phyloP scores from a whole-genome alignment of 208 protist genomes.

The Angomonas ambiguus region DNA sequence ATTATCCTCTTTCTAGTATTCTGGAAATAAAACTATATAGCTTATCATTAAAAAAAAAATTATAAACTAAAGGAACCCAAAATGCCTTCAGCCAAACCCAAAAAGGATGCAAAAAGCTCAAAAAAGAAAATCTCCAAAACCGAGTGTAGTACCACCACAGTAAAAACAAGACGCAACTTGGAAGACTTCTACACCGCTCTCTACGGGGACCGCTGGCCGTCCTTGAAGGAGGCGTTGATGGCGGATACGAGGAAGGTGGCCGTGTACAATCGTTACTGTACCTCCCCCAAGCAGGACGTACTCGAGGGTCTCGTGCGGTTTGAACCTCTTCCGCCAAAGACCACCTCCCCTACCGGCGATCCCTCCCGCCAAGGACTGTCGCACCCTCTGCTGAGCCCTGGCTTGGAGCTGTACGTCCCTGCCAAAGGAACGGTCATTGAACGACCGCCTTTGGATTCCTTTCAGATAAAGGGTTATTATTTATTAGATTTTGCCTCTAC shows the following conservation, averaged over 20 bases:
- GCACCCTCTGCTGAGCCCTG: neutral
- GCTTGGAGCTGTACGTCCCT: neutral
- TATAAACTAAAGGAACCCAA: neutral
- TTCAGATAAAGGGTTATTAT: constrained; percentile 70
- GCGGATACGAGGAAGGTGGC: constrained; percentile 42
- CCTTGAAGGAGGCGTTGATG: constrained; percentile 45
- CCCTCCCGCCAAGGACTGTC: no score
- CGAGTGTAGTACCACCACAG: neutral
- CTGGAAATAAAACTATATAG: neutral
- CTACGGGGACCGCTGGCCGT: constrained; percentile 75
- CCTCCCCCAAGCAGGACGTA: constrained; percentile 60
- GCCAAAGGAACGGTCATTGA: constrained; percentile 15
- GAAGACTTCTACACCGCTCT: constrained; percentile 63
- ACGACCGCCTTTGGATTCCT: constrained; percentile 52
- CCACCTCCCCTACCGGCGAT: no score
- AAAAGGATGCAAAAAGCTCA: constrained; percentile 6
- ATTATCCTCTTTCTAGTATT: neutral
- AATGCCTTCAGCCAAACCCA: constrained; percentile 2
- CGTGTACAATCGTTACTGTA: constrained; percentile 78
- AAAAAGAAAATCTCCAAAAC: no score
- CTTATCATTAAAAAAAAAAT: neutral
- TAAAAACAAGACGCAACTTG: constrained; percentile 26
- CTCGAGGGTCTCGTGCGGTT: constrained; percentile 50
- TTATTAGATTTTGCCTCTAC: constrained; percentile 75
- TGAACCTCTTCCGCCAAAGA: no score